A percentile compares a stretch with the other conserved stretches of the same genome.
These are phyloP conservation scores for Quercus tomentella DNA, from an alignment of 331 rosid species.

Conservation along the genomic window DNA sequence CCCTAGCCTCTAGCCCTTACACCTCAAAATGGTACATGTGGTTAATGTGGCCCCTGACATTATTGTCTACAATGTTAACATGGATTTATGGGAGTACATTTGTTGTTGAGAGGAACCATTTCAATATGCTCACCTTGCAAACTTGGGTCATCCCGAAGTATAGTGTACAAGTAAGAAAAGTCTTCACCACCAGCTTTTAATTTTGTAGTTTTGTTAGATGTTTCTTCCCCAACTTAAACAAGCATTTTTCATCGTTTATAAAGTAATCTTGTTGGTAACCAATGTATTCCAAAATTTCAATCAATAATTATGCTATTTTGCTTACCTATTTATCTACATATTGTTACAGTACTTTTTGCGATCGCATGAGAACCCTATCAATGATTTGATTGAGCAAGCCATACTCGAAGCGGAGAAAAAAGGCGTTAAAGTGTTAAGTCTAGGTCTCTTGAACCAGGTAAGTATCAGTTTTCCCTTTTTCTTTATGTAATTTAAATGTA, in stretches of 20 bases:
- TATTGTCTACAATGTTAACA: conserved; percentile 48
- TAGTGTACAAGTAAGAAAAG: conserved; percentile 33
- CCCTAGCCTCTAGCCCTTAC: conserved; percentile 61
- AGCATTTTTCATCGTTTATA: no score
- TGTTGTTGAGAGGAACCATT: conserved; percentile 55
- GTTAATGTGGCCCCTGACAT: conserved; percentile 73
- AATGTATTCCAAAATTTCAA: no score
- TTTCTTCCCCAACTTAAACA: no score
- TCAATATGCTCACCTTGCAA: conserved; percentile 49
- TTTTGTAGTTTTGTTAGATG: no score
- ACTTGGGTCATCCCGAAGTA: conserved; percentile 55
- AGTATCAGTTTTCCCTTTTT: neutral
- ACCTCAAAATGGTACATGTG: conserved; percentile 46
- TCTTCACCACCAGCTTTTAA: neutral
- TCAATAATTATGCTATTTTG: no score
- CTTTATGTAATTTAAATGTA: no score
- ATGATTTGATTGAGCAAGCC: no score
- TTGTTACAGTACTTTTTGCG: neutral
- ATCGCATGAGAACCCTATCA: neutral
- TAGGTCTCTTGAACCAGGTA: neutral
- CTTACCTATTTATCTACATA: no score
- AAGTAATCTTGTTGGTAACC: no score
- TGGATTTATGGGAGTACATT: conserved; percentile 53
- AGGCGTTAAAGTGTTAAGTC: neutral
- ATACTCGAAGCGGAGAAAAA: neutral